phyloP scores from a whole-genome alignment of 140 eudicot species.

The Flaveria floridana region DNA sequence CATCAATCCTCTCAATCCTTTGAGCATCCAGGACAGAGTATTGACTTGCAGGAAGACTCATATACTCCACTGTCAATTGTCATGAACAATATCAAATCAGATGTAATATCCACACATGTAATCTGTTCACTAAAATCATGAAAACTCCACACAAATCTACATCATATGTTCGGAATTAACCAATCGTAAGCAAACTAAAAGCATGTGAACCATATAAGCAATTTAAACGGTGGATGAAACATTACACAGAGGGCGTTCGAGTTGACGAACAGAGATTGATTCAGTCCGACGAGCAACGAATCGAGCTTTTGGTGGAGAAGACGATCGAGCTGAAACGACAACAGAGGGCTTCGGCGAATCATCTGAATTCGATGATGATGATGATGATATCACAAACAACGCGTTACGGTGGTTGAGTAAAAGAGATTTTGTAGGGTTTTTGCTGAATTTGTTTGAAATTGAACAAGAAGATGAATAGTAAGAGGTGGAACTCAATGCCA shows the following conservation, averaged over 20 bases:
- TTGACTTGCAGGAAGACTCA: slow-evolving; percentile 97
- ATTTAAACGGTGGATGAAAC: neutral
- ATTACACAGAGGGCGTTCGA: slow-evolving; percentile 74
- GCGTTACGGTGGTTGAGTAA: slow-evolving; percentile 30
- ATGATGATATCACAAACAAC: slow-evolving; percentile 27
- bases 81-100: slow-evolving; percentile 19
- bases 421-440: slow-evolving; percentile 18
- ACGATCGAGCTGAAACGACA: slow-evolving; percentile 51
- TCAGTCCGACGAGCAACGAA: slow-evolving; percentile 73
- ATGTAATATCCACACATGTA: neutral
- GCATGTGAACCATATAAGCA: neutral
- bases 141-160: neutral
- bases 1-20: slow-evolving; percentile 91
- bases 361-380: slow-evolving; percentile 33
- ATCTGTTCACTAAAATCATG: neutral
- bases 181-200: slow-evolving; percentile 21
- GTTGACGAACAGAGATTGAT: slow-evolving; percentile 69
- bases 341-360: slow-evolving; percentile 39
- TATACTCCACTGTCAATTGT: slow-evolving; percentile 74
- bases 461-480: slow-evolving; percentile 36
- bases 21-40: slow-evolving; percentile 96
- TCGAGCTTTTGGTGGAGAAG: slow-evolving; percentile 70
- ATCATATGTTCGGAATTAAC: neutral
- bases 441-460: slow-evolving; percentile 32
- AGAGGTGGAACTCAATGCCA: slow-evolving; percentile 39